These are phyloP conservation scores for Metschnikowia cerradonensis DNA, from an alignment of 805 yeast species.

Conservation along the genomic window DNA sequence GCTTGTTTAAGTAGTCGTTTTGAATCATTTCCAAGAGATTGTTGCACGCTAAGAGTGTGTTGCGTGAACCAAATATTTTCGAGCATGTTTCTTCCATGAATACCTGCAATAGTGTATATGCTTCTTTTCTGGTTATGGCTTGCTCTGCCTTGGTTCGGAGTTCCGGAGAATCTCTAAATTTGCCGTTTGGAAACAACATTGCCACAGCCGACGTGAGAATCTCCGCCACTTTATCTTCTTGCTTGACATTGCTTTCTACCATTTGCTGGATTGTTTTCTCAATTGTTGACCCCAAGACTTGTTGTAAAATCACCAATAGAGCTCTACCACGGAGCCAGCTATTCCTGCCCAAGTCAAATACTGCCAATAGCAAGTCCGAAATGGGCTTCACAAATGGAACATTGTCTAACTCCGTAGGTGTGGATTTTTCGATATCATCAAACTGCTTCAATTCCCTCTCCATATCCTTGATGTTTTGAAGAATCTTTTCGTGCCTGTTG, in stretches of 20 bases:
- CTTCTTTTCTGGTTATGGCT: slow-evolving; percentile 51
- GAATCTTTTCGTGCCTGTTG: slow-evolving; percentile 15
- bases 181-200: slow-evolving; percentile 43
- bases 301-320: slow-evolving; percentile 74
- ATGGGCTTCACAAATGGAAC: slow-evolving; percentile 73
- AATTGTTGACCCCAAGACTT: slow-evolving; percentile 80
- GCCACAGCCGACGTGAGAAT: slow-evolving; percentile 21
- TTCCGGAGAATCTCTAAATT: slow-evolving; percentile 43
- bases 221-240: slow-evolving; percentile 46
- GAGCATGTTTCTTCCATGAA: slow-evolving; percentile 64
- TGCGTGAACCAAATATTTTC: slow-evolving; percentile 66
- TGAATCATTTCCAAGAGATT: slow-evolving; percentile 66
- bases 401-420: slow-evolving; percentile 8
- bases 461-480: slow-evolving; percentile 43
- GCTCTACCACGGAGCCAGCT: slow-evolving; percentile 87
- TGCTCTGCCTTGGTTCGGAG: slow-evolving; percentile 51
- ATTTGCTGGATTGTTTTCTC: slow-evolving; percentile 59
- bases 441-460: slow-evolving; percentile 51
- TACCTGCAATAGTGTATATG: slow-evolving; percentile 50
- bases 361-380: slow-evolving; percentile 65
- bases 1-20: slow-evolving; percentile 64
- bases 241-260: slow-evolving; percentile 31
- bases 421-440: slow-evolving; percentile 36
- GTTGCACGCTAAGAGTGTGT: slow-evolving; percentile 58
- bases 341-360: slow-evolving; percentile 63